Evolutionary conservation across 768 basidiomycete genomes (phyloP), one percentile per base, ranked within the genome.

Genomic region (Amanita pallidorosea): DNA sequence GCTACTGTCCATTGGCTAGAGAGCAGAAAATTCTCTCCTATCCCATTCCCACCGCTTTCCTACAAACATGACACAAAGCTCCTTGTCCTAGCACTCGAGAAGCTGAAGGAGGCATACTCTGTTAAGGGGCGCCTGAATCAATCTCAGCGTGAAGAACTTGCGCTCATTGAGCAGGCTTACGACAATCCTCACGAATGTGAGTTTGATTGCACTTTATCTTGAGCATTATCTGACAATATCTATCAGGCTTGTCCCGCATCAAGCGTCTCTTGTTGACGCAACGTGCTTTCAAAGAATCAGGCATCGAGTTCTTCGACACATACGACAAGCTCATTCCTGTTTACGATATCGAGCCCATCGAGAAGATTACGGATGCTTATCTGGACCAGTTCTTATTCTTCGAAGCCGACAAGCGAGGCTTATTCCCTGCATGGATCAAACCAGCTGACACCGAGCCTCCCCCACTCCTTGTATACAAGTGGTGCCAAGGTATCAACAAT

Each of bases 401-500:
- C 61, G 95, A 99, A 64, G 92, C 93, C 18, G 96, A 99, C 70
- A 98, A 98, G 66, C 87, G 96, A 58, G 91, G 92, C 44, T 69
- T 99, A 20, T 98, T 98, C 84, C 96, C 96, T 9, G 83, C 92
- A 1, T 99, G 96, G 95, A 96, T 99, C 65, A 99, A 98, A 70
- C 96, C 96, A 22, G 88, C 91, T 45, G 93, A 98, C 60, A 94
- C 91, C 0, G 95, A 98, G 61, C 95, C 95, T 2, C 93, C 95
- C 0, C 95, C 95, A 2, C 77, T 98, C 13, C 81, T 98, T 29
- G 94, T 97, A 29, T 98, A 97, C 73, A 98, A 97, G 76, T 98
- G 95, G 95, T 95, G 93, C 62, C 95, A 98, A 70, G 96, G 96
- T 37, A 94, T 98, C 75, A 98, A 98, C 70, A 99, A 99, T 66